A percentile compares a stretch with the other conserved stretches of the same genome.
phyloP scores from a whole-genome alignment of 306 rosid species.

The peach (Prunus persica) region Prunus_persica_NCBIv2 NC_034015.1:20031501-20032000 shows the following conservation, averaged over 20 bases:
- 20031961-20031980: constrained; percentile 40
- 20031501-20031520: constrained; percentile 21
- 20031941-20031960: constrained; percentile 21
- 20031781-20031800: constrained; percentile 86
- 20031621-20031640: constrained; percentile 40
- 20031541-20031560: constrained; percentile 5
- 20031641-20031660: constrained; percentile 48
- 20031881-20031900: constrained; percentile 84
- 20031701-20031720: constrained; percentile 90
- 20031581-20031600: constrained; percentile 25
- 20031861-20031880: constrained; percentile 81
- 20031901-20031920: constrained; percentile 29
- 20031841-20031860: constrained; percentile 84
- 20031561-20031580: constrained; percentile 13
- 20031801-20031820: constrained; percentile 82
- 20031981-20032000: constrained; percentile 65
- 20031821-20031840: constrained; percentile 74
- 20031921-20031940: constrained; percentile 34
- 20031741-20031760: constrained; percentile 94
- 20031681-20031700: constrained; percentile 75
- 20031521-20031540: not conserved
- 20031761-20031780: constrained; percentile 85
- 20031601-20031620: constrained; percentile 31
- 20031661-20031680: constrained; percentile 38
- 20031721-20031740: constrained; percentile 90